Evolutionary conservation across 202 grass and related monocot genomes (phyloP), one percentile per base, ranked within the genome.

Genomic region (Brachypodium distachyon): DNA sequence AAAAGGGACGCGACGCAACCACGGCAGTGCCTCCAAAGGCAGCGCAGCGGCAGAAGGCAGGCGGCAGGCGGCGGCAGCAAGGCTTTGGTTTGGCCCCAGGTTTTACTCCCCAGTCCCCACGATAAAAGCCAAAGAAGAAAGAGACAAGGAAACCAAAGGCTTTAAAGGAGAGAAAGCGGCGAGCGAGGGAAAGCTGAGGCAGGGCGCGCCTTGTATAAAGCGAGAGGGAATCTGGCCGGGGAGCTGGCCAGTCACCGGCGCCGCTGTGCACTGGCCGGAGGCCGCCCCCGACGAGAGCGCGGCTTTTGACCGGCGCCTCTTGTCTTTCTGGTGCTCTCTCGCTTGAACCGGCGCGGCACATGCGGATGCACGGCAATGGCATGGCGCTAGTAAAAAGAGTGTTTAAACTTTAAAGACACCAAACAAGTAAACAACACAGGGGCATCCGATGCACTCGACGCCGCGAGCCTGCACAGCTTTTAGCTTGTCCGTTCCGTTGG

Each of bases 61-160:
- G n/a, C n/a, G n/a, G n/a, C n/a, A n/a, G n/a, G n/a, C n/a, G n/a
- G 26, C 42, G n/a, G 41, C 70, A 19, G 42, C 42, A 5, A 6
- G 39, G 54, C 41, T 69, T 84, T 52, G 27, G 67, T 1, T 31
- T 16, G 14, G 13, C 12, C 9, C 36, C 40, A 21, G n/a, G 12
- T 0, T 11, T n/a, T 43, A 23, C 18, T 2, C 41, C 2, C 60
- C 60, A 10, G 59, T 12, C 38, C 40, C 29, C 29, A 41, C 47
- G 83, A 85, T 85, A 80, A 85, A 85, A 85, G 52, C n/a, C 23
- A n/a, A 38, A 36, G 28, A 8, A 22, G 26, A 64, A 54, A 54
- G 48, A 57, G 42, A 74, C 58, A 55, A 40, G 22, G 46, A 51
- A 71, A 36, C 47, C 29, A 71, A 52, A 72, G 68, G 55, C 69